phyloP scores from a whole-genome alignment of 208 protist species.

The Trypanosoma rangeli region DNA sequence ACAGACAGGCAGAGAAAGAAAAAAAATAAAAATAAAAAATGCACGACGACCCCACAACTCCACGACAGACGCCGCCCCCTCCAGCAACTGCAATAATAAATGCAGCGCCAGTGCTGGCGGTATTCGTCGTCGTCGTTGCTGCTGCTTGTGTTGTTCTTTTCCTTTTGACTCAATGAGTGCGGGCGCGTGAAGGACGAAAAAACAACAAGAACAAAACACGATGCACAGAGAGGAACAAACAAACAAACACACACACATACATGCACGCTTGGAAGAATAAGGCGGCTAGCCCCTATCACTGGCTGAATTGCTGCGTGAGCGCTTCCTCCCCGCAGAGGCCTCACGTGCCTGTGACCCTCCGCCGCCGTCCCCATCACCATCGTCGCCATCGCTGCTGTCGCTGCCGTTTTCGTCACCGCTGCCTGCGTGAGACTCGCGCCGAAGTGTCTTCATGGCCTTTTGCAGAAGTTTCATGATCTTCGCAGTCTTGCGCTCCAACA shows the following conservation, averaged over 20 bases:
- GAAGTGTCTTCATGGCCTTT: slow-evolving; percentile 29
- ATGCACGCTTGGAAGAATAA: too few species aligned
- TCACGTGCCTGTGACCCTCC: not conserved
- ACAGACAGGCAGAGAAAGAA: not conserved
- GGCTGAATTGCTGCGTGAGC: not conserved
- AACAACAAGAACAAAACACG: too few species aligned
- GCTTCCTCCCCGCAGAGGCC: not conserved
- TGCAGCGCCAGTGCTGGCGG: too few species aligned
- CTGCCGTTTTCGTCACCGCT: slow-evolving; percentile 9
- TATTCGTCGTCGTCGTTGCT: too few species aligned
- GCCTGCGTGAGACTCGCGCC: slow-evolving; percentile 21
- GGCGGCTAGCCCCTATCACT: not conserved
- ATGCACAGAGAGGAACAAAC: not conserved
- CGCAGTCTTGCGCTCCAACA: slow-evolving; percentile 47
- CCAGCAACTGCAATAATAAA: too few species aligned
- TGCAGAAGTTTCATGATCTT: slow-evolving; percentile 43
- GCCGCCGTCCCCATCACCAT: not conserved
- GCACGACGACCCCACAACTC: too few species aligned
- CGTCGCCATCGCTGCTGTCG: slow-evolving; percentile 11
- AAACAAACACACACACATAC: not conserved
- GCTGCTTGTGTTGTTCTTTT: too few species aligned
- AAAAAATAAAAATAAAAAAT: slow-evolving; percentile 14
- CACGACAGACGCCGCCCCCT: too few species aligned
- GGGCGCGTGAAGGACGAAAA: too few species aligned
- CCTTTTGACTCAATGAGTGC: too few species aligned